Evolutionary conservation across 2,329 filamentous ascomycete genomes (phyloP), one percentile per base, ranked within the genome.

Genomic region (Monosporascus sp.): DNA sequence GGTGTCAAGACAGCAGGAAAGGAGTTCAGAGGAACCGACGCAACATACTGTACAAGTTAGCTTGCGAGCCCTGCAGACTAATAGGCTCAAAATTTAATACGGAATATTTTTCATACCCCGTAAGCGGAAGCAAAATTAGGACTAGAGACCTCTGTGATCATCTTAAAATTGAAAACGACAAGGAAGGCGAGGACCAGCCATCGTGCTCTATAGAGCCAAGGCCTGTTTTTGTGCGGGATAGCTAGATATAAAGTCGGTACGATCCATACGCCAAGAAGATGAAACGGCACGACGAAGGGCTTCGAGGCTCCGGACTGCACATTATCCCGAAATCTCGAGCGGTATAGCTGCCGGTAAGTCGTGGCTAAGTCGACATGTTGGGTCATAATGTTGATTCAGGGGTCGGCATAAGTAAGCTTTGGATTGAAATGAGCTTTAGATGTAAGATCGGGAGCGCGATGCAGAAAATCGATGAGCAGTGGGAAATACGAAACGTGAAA

Each of bases 221-320:
- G 74, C 8, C 75, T 70, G 2, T 70, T 67, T 35, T 66, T 70
- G 60, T 86, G 81, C 1, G 81, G 80, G 55, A 86, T 72, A 48
- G 76, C 68, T 15, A 86, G 73, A 65, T 83, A 87, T 3, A 81
- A 57, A 1, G 76, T 65, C 0, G 80, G 78, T 2, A 86, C 51
- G 43, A 82, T 48, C 45, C 78, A 70, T 28, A 73, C 63, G 3
- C 74, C 76, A 22, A 81, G 54, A 7, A 84, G 54, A 52, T 74
- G 70, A 53, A 79, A 77, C 0, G 81, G 82, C 7, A 85, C 40
- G 18, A 85, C 61, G 18, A 85, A 70, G 2, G 79, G 81, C 43
- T 68, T 69, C 35, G 72, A 63, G 7, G 59, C 64, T 45, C 77
- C 77, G 4, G 73, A 67, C 49, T 68, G 65, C 28, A 74, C 55